Base-by-base conservation (phyloP, 768 basidiomycete genomes). In the Peribolospora kevripleyi region DNA sequence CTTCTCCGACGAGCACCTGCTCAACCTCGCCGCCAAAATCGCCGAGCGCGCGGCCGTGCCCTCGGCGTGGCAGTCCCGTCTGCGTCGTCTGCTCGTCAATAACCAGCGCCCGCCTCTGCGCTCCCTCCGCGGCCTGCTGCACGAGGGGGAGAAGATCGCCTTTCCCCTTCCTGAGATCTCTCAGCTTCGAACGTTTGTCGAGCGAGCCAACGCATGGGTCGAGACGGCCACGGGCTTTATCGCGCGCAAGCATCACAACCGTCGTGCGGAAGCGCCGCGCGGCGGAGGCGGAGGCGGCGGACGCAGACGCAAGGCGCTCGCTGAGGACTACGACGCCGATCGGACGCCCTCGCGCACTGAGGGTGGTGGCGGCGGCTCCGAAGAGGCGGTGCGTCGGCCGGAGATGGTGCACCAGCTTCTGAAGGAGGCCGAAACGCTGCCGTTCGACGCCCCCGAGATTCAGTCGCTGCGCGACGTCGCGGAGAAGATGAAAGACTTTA, bases 101-200 rank as follows among this genome's bases (percentile, higher is more conserved):
- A 80, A 75, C 42, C 73, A 76, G 9, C 74, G 78, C 10, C 88
- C 88, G 10, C 65, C 75, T 0, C 74, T 91, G 42, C 81, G 83
- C 45, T 76, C 76, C 42, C 75, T 95, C 56, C 78, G 82, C 46
- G 78, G 82, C 6, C 69, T 88, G n/a, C 73, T 87, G 37, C 76
- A 81, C 0, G 90, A 93, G 66, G 90, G 82, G 10, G 86, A 93
- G 60, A 82, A 81, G 54, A 84, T 90, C 66, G 80, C 75, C 55
- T 77, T 77, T 63, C 72, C 74, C 41, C 74, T 90, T 10, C 73
- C 77, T 2, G 84, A 90, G 66, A 72, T 88, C 54, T 67, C 70
- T 39, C 69, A 75, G 50, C 74, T 95, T 43, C 75, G 80, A 48
- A 82, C 78, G 67, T 84, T 84, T 63, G 84, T 95, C 53, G 75